Conservation (phyloP, 1,284 basidiomycete species). For the Ceratobasidium sp. region DNA sequence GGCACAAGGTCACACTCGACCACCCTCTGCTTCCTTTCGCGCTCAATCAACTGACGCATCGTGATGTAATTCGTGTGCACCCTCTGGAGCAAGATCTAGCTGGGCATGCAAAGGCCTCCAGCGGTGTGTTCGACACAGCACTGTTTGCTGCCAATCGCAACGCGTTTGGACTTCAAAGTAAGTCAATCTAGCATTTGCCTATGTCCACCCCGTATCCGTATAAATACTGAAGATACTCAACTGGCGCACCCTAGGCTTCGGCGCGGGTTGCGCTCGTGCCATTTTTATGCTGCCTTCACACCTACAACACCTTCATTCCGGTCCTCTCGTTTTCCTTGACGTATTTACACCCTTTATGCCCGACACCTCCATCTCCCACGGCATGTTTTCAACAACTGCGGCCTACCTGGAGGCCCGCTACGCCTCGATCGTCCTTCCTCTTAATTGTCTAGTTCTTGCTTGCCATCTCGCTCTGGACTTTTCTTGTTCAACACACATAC, state of each 20-base stretch:
- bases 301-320: neutral
- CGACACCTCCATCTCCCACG: neutral
- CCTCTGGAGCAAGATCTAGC: neutral
- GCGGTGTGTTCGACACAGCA: slow-evolving; percentile 17
- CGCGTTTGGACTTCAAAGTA: neutral
- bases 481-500: too few species aligned
- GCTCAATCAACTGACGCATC: neutral
- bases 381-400: neutral
- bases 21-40: slow-evolving; percentile 16
- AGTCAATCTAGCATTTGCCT: neutral
- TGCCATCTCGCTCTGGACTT: slow-evolving; percentile 21
- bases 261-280: slow-evolving; percentile 21
- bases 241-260: neutral
- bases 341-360: slow-evolving; percentile 6
- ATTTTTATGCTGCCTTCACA: slow-evolving; percentile 21
- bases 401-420: neutral
- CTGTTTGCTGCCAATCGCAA: slow-evolving; percentile 5
- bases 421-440: slow-evolving; percentile 14
- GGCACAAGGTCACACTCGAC: slow-evolving; percentile 20
- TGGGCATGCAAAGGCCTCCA: neutral
- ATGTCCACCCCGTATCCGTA: neutral
- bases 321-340: slow-evolving; percentile 21
- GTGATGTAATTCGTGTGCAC: slow-evolving; percentile 12
- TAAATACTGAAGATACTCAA: neutral
- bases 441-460: neutral